A percentile compares a stretch with the other conserved stretches of the same genome.
phyloP scores from a whole-genome alignment of 768 basidiomycete genomes.

The Lactarius pseudohatsudake region DNA sequence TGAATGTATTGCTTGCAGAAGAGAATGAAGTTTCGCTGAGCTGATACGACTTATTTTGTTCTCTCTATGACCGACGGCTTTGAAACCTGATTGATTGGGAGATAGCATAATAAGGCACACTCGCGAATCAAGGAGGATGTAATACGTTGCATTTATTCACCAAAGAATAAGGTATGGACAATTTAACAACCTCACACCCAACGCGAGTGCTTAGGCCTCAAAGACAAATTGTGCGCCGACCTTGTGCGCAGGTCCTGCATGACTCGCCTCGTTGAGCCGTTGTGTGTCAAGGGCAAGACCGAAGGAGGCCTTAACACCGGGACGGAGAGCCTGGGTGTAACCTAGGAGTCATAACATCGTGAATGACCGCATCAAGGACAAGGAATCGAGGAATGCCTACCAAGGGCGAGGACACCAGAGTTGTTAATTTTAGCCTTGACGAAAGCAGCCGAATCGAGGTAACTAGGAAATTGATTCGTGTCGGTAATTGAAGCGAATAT shows the following conservation, averaged over 20 bases:
- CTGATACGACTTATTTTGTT: conserved; percentile 4
- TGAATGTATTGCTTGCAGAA: conserved; percentile 25
- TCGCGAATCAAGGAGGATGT: neutral
- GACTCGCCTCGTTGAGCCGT: conserved; percentile 72
- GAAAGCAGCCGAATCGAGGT: conserved; percentile 86
- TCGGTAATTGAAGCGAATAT: neutral
- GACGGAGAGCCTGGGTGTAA: conserved; percentile 91
- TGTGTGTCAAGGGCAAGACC: conserved; percentile 96
- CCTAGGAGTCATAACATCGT: conserved; percentile 41
- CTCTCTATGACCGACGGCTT: neutral
- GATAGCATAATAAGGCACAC: neutral
- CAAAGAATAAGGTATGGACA: conserved; percentile 23
- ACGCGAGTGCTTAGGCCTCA: conserved; percentile 25
- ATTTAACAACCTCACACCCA: conserved; percentile 12
- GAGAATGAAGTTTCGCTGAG: conserved; percentile 33
- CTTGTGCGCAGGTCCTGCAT: conserved; percentile 74
- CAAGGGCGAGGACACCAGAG: conserved; percentile 83
- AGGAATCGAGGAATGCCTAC: conserved; percentile 38
- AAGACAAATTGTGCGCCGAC: conserved; percentile 30
- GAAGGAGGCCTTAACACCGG: conserved; percentile 89
- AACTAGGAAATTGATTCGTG: conserved; percentile 39
- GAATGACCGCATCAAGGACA: conserved; percentile 14
- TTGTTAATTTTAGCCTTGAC: conserved; percentile 99
- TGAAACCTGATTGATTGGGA: neutral
- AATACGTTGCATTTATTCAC: conserved; percentile 18